Base-by-base conservation (phyloP, 768 basidiomycete genomes). In the Trametes maxima region DNA sequence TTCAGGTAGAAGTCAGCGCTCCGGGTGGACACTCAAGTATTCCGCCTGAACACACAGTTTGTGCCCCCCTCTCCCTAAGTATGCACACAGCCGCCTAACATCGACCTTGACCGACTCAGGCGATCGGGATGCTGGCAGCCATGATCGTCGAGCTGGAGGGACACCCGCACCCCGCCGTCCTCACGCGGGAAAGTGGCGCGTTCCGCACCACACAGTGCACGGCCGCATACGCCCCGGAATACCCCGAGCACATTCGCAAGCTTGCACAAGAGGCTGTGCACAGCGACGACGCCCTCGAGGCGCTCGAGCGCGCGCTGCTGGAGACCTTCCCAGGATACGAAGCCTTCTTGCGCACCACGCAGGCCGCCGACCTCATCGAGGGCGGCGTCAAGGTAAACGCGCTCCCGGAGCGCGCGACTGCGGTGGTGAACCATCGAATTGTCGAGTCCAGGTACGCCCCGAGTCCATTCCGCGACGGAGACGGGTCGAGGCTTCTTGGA, bases 1-100 rank as follows among this genome's bases (percentile, higher is more conserved):
- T 86, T n/a, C 75, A 73, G 39, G 76, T 94, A 17, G 81, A 86
- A 59, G 84, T 95, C 12, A 74, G 80, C 12, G 78, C 87, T 0
- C 78, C 85, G 0, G 94, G 94, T 7, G 94, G 94, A 0, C 95
- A 95, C 73, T 94, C 94, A 0, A 90, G 88, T 66, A 76, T 94
- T 19, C 95, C 95, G 12, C 92, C 90, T 13, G 67, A 74, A 3
- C 93, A 97, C 65, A 96, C 94, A 2, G 89, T 85, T 68, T 63
- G 79, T 33, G 4, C 21, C 37, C 21, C 46, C 6, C n/a, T 5
- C 3, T 1, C 5, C 28, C 6, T n/a, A 19, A 44, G 35, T 16
- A 10, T 3, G 28, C 14, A 43, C 24, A n/a, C 6, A 46, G 8
- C 17, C 14, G 5, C 36, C 44, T 13, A 24, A 35, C 8, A 19